These are phyloP conservation scores for Podospora bellae-mahoneyi DNA, from an alignment of 495 filamentous ascomycete species.

Conservation along the genomic window DNA sequence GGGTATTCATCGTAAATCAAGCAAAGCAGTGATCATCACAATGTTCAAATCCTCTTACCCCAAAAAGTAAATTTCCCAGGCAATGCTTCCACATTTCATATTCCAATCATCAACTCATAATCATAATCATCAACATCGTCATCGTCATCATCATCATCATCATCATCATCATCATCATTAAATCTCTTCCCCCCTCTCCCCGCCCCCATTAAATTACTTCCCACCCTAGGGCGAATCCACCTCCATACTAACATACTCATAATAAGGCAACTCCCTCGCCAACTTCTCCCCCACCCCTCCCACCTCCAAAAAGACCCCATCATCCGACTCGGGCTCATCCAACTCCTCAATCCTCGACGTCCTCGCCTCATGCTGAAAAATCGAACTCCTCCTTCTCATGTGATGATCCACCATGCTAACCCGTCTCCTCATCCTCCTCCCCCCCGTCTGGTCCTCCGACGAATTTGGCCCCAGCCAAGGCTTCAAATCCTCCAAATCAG, in stretches of 20 bases:
- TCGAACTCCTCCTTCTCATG: conserved; percentile 14
- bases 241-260: conserved; percentile 44
- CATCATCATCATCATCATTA: not conserved
- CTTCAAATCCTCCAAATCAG: conserved; percentile 50
- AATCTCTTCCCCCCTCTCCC: too few species aligned
- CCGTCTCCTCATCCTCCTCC: conserved; percentile 47
- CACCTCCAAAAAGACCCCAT: conserved; percentile 44
- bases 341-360: conserved; percentile 52
- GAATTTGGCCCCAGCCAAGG: conserved; percentile 40
- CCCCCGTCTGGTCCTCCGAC: conserved; percentile 31
- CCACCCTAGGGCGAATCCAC: conserved; percentile 37
- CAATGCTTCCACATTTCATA: not conserved
- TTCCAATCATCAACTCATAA: not conserved
- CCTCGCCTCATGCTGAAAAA: conserved; percentile 48
- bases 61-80: not conserved
- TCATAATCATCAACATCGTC: conserved; percentile 14
- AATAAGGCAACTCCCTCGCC: conserved; percentile 49
- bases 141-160: conserved; percentile 2
- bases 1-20: not conserved
- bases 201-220: not conserved
- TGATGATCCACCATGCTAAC: conserved; percentile 28
- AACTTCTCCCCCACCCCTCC: conserved; percentile 37
- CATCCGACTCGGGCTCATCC: conserved; percentile 49
- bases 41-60: not conserved
- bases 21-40: not conserved